phyloP scores from a whole-genome alignment of 345 rosid genomes.

The Anacardium occidentale region DNA sequence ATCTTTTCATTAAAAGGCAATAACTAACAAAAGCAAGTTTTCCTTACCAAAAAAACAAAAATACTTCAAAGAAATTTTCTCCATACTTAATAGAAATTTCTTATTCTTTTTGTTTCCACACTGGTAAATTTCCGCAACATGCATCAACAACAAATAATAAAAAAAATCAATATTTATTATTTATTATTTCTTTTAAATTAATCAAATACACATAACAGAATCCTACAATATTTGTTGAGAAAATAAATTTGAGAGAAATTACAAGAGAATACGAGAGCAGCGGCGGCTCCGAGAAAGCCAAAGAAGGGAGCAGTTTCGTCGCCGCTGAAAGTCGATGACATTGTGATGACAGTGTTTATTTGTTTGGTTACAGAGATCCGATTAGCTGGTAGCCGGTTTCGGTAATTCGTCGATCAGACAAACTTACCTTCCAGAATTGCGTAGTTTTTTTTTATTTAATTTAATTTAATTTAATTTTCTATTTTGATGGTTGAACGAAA shows the following conservation, averaged over 20 bases:
- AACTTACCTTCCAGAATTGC: background rate
- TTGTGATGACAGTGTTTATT: conserved; percentile 1
- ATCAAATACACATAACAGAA: too few species aligned
- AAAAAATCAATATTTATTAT: too few species aligned
- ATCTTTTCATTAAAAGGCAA: too few species aligned
- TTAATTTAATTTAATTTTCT: too few species aligned
- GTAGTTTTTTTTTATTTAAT: background rate
- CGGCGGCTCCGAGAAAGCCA: conserved; percentile 47
- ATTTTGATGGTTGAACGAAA: background rate
- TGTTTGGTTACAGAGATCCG: background rate
- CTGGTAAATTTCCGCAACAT: too few species aligned
- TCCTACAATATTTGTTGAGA: background rate
- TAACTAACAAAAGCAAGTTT: too few species aligned
- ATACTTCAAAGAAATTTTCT: too few species aligned
- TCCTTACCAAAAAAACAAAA: too few species aligned
- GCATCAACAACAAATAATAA: too few species aligned
- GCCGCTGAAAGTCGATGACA: conserved; percentile 38
- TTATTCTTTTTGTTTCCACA: too few species aligned
- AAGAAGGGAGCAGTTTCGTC: conserved; percentile 48
- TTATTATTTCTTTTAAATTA: too few species aligned
- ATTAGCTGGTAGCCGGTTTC: background rate
- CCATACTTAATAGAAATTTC: too few species aligned
- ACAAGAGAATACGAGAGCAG: conserved; percentile 47
- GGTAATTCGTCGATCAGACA: background rate
- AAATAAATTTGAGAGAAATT: background rate